phyloP scores from a whole-genome alignment of 1,284 basidiomycete species.

The Trametes polyzona region DNA sequence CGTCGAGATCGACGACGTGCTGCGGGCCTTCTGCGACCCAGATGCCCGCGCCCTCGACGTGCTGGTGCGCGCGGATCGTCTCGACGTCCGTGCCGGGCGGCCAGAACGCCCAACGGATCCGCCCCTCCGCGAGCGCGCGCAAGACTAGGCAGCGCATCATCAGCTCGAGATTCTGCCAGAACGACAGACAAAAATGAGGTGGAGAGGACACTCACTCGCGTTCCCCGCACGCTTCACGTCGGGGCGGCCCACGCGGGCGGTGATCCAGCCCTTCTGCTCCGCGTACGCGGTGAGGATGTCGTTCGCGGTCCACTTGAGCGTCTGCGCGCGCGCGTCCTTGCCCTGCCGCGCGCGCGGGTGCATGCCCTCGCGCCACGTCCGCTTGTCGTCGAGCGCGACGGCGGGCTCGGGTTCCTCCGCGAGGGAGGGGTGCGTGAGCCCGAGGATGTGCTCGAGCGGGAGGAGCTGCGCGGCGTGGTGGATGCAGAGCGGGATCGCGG shows the following conservation, averaged over 20 bases:
- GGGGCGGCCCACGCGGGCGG: slow-evolving; percentile 87
- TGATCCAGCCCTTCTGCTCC: slow-evolving; percentile 78
- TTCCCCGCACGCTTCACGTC: slow-evolving; percentile 91
- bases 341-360: slow-evolving; percentile 27
- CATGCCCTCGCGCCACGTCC: slow-evolving; percentile 68
- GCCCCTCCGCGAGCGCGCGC: slow-evolving; percentile 77
- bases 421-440: slow-evolving; percentile 56
- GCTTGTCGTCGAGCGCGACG: slow-evolving; percentile 68
- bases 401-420: slow-evolving; percentile 38
- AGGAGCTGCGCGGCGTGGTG: slow-evolving; percentile 70
- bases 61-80: slow-evolving; percentile 28
- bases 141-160: slow-evolving; percentile 56
- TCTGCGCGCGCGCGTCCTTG: slow-evolving; percentile 20
- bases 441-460: slow-evolving; percentile 77
- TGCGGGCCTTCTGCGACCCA: slow-evolving; percentile 52
- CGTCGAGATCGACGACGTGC: slow-evolving; percentile 40
- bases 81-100: slow-evolving; percentile 54
- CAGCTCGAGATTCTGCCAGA: slow-evolving; percentile 21
- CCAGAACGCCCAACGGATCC: slow-evolving; percentile 85
- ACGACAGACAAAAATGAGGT: slow-evolving; percentile 1
- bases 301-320: slow-evolving; percentile 72
- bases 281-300: slow-evolving; percentile 83
- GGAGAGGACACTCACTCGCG: slow-evolving; percentile 62
- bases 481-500: slow-evolving; percentile 79
- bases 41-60: slow-evolving; percentile 48